These are phyloP conservation scores for Phytophthora fragariae DNA, from an alignment of 352 stramenopile genomes.

Conservation along the genomic window DNA sequence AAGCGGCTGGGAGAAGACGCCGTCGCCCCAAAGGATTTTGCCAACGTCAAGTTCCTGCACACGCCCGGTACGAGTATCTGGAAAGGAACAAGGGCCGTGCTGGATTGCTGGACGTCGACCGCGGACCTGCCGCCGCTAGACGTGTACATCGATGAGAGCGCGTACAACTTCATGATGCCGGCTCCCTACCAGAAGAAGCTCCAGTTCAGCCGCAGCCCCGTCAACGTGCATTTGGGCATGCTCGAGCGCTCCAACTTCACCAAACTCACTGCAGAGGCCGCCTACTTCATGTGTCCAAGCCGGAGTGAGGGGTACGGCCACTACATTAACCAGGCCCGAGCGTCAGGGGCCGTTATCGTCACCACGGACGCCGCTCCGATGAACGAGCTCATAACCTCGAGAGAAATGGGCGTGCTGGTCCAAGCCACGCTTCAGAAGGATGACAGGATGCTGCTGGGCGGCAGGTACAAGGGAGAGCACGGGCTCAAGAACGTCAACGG, in stretches of 20 bases:
- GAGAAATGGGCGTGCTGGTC: slow-evolving; percentile 44
- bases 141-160: slow-evolving; percentile 46
- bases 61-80: slow-evolving; percentile 47
- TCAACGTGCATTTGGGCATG: slow-evolving; percentile 26
- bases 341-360: slow-evolving; percentile 51
- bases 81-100: slow-evolving; percentile 55
- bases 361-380: slow-evolving; percentile 60
- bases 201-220: slow-evolving; percentile 28
- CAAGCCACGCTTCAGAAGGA: slow-evolving; percentile 5
- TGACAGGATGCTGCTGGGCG: slow-evolving; percentile 47
- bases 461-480: slow-evolving; percentile 35
- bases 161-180: slow-evolving; percentile 42
- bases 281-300: slow-evolving; percentile 65
- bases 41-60: slow-evolving; percentile 47
- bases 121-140: slow-evolving; percentile 50
- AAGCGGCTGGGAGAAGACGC: slow-evolving; percentile 28
- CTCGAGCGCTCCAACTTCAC: slow-evolving; percentile 46
- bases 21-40: slow-evolving; percentile 43
- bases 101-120: slow-evolving; percentile 58
- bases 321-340: slow-evolving; percentile 73
- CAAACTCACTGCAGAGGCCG: slow-evolving; percentile 47
- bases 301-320: slow-evolving; percentile 72
- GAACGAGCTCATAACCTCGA: slow-evolving; percentile 61
- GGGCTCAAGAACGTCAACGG: slow-evolving; percentile 41
- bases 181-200: slow-evolving; percentile 25